Evolutionary conservation across 805 yeast species (phyloP), one percentile per base, ranked within the genome.

Genomic region (Yarrowia bubula): DNA sequence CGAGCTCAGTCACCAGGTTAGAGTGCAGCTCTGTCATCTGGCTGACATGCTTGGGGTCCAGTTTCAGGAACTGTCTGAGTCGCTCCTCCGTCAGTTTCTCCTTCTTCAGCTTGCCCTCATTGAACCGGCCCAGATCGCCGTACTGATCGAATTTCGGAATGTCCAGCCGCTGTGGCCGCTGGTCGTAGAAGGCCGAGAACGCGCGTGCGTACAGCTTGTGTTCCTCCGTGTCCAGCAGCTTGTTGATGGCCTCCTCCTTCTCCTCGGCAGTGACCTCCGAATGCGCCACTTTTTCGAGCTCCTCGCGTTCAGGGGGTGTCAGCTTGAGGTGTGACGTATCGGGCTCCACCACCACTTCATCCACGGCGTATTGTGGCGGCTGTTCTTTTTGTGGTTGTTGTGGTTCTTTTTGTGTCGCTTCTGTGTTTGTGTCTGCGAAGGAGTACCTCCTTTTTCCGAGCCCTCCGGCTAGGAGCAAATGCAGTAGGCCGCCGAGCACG

Each of bases 51-150:
- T 73, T 72, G 0, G 73, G 73, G 8, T 77, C 73, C 38, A 86
- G 71, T 62, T 81, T 80, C 22, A 87, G 75, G 69, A 83, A 86
- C 28, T 77, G 72, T 2, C 78, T 74, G 41, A 87, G 75, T 71
- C 83, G 85, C 15, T 79, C 76, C 68, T 86, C 89, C 8, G 86
- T 79, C 70, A 85, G 79, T 31, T 64, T 68, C 18, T 63, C 57
- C 22, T 61, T 44, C 66, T 75, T 75, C 41, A 67, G 72, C 37
- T 69, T 74, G 44, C 70, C 73, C 22, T 58, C 64, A 22, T 43
- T 10, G 35, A 58, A 8, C n/a, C 10, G 4, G 8, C 64, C 64
- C 35, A n/a, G n/a, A n/a, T 28, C 51, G 22, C 51, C 51, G 43
- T 58, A 43, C 51, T 43, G 13, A 42, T 58, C 41, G 33, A 43